These are phyloP conservation scores for Xylogone sp. DNA, from an alignment of 2,329 filamentous ascomycete species.

Conservation along the genomic window DNA sequence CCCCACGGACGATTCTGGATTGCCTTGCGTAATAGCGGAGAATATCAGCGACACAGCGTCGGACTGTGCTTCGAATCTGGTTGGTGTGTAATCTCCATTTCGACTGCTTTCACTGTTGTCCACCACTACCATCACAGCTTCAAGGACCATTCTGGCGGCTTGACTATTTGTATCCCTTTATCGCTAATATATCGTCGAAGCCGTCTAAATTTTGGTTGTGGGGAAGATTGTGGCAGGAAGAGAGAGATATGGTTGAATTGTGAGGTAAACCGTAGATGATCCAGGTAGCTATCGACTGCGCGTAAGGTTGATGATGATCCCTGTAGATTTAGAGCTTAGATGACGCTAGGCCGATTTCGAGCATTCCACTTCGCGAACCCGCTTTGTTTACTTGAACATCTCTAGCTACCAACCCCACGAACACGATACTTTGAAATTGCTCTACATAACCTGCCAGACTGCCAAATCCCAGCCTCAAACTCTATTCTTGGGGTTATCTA, in stretches of 20 bases:
- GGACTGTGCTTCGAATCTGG: constrained; percentile 92
- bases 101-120: constrained; percentile 99
- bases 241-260: constrained; percentile 5
- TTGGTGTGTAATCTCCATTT: constrained; percentile 90
- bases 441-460: too few species aligned
- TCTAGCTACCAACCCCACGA: background rate
- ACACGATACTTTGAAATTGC: background rate
- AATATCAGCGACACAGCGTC: constrained; percentile 95
- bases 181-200: too few species aligned
- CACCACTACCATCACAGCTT: constrained; percentile 99
- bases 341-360: constrained; percentile 10
- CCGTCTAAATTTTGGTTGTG: constrained; percentile 2
- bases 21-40: constrained; percentile 89
- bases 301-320: constrained; percentile 16
- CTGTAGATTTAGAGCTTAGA: constrained; percentile 15
- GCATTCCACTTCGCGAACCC: constrained; percentile 14
- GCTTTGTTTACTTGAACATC: constrained; percentile 37
- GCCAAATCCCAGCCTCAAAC: too few species aligned
- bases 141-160: constrained; percentile 90
- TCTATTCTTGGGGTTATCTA: constrained; percentile 11
- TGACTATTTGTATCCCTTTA: too few species aligned
- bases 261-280: constrained; percentile 5
- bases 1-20: constrained; percentile 95
- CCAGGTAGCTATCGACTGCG: constrained; percentile 23
- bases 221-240: constrained; percentile 4